These are phyloP conservation scores for Paecilomyces formosus DNA, from an alignment of 2,329 filamentous ascomycete species.

Conservation along the genomic window DNA sequence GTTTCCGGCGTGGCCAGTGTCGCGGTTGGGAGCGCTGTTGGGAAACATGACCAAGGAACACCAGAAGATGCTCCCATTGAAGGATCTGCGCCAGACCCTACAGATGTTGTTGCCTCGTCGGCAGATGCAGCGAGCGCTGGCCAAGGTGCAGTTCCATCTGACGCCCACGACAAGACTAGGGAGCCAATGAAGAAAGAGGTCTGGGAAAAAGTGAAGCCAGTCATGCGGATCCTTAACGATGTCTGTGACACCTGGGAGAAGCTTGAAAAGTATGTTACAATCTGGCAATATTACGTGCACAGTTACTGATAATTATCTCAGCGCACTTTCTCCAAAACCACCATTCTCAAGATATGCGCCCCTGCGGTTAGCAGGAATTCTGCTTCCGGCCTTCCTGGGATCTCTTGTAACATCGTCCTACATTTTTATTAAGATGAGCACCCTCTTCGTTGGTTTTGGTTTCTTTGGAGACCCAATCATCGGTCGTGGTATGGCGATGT, in stretches of 20 bases:
- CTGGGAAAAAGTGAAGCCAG: slow-evolving; percentile 66
- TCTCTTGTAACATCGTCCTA: slow-evolving; percentile 53
- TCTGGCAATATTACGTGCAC: background rate
- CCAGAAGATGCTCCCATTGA: slow-evolving; percentile 46
- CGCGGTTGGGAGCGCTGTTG: slow-evolving; percentile 65
- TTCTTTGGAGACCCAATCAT: slow-evolving; percentile 79
- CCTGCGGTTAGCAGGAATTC: slow-evolving; percentile 46
- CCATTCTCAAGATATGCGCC: slow-evolving; percentile 53
- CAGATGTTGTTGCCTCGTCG: slow-evolving; percentile 46
- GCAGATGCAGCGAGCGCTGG: slow-evolving; percentile 49
- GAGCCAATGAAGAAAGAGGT: slow-evolving; percentile 63
- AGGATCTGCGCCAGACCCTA: slow-evolving; percentile 54
- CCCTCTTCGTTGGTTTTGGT: slow-evolving; percentile 61
- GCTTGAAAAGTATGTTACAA: slow-evolving; percentile 47
- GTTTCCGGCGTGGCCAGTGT: slow-evolving; percentile 66
- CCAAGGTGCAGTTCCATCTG: slow-evolving; percentile 42
- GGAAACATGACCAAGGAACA: slow-evolving; percentile 65
- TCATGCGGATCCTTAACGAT: slow-evolving; percentile 60
- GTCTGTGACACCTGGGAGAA: slow-evolving; percentile 57
- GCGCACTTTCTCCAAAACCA: slow-evolving; percentile 54
- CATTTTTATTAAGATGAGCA: slow-evolving; percentile 56
- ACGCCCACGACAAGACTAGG: slow-evolving; percentile 66
- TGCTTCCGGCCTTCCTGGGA: slow-evolving; percentile 46
- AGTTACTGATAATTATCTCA: slow-evolving; percentile 15
- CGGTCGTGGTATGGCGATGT: slow-evolving; percentile 47